These are phyloP conservation scores for Baorangia bicolor DNA, from an alignment of 768 basidiomycete species.

Conservation along the genomic window DNA sequence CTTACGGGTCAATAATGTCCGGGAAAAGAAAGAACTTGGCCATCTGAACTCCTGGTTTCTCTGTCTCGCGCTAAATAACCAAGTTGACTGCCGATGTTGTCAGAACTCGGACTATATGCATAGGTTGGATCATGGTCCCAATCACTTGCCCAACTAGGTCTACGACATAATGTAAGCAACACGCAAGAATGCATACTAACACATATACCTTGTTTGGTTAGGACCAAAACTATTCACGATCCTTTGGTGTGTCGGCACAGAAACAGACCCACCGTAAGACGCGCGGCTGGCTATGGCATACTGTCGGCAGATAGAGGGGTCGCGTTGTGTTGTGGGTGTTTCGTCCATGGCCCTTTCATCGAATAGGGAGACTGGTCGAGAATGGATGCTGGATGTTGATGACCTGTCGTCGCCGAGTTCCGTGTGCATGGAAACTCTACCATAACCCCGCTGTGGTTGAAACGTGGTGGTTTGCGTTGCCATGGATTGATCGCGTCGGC, in stretches of 20 bases:
- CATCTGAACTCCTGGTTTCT: neutral
- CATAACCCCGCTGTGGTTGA: constrained; percentile 11
- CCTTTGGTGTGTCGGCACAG: constrained; percentile 4
- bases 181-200: neutral
- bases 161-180: neutral
- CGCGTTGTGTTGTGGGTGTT: neutral
- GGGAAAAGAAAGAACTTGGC: constrained; percentile 12
- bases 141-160: constrained; percentile 18
- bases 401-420: constrained; percentile 10
- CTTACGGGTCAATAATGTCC: constrained; percentile 12
- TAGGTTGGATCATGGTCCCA: constrained; percentile 16
- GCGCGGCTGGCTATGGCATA: neutral
- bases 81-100: neutral
- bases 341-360: constrained; percentile 7
- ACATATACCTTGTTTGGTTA: constrained; percentile 15
- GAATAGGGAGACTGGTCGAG: constrained; percentile 8
- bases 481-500: constrained; percentile 4
- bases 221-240: neutral
- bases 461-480: constrained; percentile 5
- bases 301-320: neutral
- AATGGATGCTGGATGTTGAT: constrained; percentile 10
- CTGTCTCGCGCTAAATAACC: constrained; percentile 2
- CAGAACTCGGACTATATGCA: constrained; percentile 10
- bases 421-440: constrained; percentile 5
- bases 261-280: constrained; percentile 1